Percentiles rank a stretch among this genome's conserved stretches.
These are phyloP conservation scores for Rickenella mellea DNA, from an alignment of 768 basidiomycete genomes.

Conservation along the genomic window DNA sequence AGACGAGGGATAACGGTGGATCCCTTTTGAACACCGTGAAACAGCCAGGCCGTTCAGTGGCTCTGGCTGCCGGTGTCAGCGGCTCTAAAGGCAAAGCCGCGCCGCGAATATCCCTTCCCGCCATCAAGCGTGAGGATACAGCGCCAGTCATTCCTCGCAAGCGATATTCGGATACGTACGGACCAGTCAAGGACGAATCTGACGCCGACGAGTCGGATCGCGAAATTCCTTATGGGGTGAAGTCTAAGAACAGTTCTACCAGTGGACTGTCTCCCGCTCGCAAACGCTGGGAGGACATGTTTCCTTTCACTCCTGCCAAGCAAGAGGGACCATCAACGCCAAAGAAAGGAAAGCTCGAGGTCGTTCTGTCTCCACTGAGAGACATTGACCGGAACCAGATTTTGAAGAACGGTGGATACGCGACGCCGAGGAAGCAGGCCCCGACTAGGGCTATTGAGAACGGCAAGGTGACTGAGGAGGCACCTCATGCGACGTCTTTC, in stretches of 20 bases:
- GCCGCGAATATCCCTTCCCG: neutral
- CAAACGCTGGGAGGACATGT: too few species aligned
- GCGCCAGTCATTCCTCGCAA: conserved; percentile 27
- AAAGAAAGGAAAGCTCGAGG: conserved; percentile 18
- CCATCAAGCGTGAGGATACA: conserved; percentile 20
- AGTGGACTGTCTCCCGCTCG: too few species aligned
- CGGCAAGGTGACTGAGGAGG: conserved; percentile 11
- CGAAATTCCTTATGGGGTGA: conserved; percentile 1
- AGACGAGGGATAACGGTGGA: conserved; percentile 4
- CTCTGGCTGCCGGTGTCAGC: conserved; percentile 2
- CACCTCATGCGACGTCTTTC: neutral
- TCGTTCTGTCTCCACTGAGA: conserved; percentile 18
- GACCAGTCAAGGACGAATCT: neutral
- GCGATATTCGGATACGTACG: conserved; percentile 19
- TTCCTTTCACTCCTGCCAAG: too few species aligned
- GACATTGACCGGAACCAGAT: conserved; percentile 12
- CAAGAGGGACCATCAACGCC: neutral
- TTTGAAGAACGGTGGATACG: neutral
- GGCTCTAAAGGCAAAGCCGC: neutral
- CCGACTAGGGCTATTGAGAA: conserved; percentile 13
- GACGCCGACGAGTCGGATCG: conserved; percentile 5
- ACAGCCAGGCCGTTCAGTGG: conserved; percentile 2
- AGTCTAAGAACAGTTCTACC: too few species aligned
- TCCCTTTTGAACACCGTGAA: neutral
- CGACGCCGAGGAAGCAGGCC: neutral